phyloP scores from a whole-genome alignment of 345 rosid species.

The Ailanthus altissimus region DNA sequence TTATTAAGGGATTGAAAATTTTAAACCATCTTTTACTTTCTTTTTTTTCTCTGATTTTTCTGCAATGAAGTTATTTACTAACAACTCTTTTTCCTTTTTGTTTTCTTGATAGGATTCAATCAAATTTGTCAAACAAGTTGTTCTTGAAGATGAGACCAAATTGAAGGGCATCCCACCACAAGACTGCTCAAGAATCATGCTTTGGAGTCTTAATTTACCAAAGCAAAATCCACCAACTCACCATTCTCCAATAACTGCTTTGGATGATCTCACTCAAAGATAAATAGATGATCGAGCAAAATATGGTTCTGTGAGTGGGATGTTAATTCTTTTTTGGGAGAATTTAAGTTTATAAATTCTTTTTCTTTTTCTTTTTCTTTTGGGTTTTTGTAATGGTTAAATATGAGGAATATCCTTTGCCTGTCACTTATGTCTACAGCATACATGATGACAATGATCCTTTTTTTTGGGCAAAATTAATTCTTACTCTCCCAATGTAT shows the following conservation, averaged over 20 bases:
- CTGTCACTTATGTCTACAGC: not conserved
- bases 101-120: constrained; percentile 58
- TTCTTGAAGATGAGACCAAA: constrained; percentile 77
- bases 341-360: not conserved
- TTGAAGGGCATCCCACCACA: constrained; percentile 68
- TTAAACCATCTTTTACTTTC: too few species aligned
- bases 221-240: not conserved
- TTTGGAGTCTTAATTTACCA: constrained; percentile 67
- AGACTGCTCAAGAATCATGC: constrained; percentile 83
- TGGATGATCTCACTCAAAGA: not conserved
- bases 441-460: constrained; percentile 1
- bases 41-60: not conserved
- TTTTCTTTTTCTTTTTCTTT: constrained; percentile 3
- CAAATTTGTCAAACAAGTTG: constrained; percentile 78
- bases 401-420: not conserved
- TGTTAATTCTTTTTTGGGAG: not conserved
- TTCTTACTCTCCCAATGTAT: not conserved
- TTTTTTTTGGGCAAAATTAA: not conserved
- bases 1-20: too few species aligned
- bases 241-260: not conserved
- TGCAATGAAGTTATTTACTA: not conserved
- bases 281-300: not conserved
- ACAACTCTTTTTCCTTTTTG: not conserved
- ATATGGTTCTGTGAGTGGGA: not conserved
- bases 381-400: not conserved